These are phyloP conservation scores for carrot (Daucus carota) DNA, from an alignment of 129 eudicot genomes.

Conservation along the genomic window DH1_v3.0 NC_030387.2:3561001-3561500, in stretches of 20 bases:
- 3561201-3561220: not conserved
- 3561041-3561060: not conserved
- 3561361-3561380: not conserved
- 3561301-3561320: not conserved
- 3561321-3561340: not conserved
- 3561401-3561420: too few species aligned
- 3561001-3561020: not conserved
- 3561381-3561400: too few species aligned
- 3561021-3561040: not conserved
- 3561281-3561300: not conserved
- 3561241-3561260: not conserved
- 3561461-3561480: not conserved
- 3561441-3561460: not conserved
- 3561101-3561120: slow-evolving; percentile 87
- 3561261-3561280: not conserved
- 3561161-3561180: slow-evolving; percentile 67
- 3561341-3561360: not conserved
- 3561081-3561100: slow-evolving; percentile 66
- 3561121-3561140: slow-evolving; percentile 53
- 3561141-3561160: slow-evolving; percentile 47
- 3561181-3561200: slow-evolving; percentile 86
- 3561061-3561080: not conserved
- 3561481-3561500: not conserved
- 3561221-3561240: not conserved
- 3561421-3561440: not conserved